Percentiles rank a stretch among this genome's conserved stretches.
These are phyloP conservation scores for Pythium dissimile DNA, from an alignment of 352 stramenopile genomes.

Conservation along the genomic window DNA sequence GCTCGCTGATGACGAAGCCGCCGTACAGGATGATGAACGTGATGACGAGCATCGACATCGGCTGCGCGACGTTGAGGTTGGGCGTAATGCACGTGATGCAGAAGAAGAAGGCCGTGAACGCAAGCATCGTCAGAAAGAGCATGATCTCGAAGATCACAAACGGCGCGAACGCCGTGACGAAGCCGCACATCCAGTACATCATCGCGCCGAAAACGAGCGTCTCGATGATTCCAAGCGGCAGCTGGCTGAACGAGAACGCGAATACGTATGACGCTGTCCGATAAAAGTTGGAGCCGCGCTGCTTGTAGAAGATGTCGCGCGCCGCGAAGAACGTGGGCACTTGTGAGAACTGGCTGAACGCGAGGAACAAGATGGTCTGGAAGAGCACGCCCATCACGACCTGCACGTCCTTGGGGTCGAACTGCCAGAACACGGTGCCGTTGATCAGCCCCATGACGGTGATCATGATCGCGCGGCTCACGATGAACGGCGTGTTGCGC, in stretches of 20 bases:
- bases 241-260: constrained; percentile 27
- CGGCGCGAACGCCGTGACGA: constrained; percentile 30
- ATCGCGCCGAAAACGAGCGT: constrained; percentile 62
- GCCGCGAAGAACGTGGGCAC: constrained; percentile 55
- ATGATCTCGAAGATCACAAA: constrained; percentile 60
- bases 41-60: constrained; percentile 30
- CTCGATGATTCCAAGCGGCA: constrained; percentile 42
- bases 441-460: constrained; percentile 33
- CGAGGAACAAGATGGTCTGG: constrained; percentile 63
- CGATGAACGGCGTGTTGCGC: constrained; percentile 28
- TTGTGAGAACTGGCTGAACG: constrained; percentile 55
- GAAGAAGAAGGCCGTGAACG: constrained; percentile 34
- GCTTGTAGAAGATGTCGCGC: constrained; percentile 68
- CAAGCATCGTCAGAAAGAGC: constrained; percentile 41
- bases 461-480: constrained; percentile 27
- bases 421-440: constrained; percentile 31
- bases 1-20: constrained; percentile 33
- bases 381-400: constrained; percentile 60
- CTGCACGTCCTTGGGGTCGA: constrained; percentile 29
- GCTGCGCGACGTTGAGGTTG: constrained; percentile 29
- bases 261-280: constrained; percentile 59
- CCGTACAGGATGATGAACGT: constrained; percentile 31
- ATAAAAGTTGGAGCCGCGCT: constrained; percentile 71
- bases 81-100: constrained; percentile 22
- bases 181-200: constrained; percentile 76